phyloP scores from a whole-genome alignment of 164 flowering plant species.

The Chimonanthus praecox region DNA sequence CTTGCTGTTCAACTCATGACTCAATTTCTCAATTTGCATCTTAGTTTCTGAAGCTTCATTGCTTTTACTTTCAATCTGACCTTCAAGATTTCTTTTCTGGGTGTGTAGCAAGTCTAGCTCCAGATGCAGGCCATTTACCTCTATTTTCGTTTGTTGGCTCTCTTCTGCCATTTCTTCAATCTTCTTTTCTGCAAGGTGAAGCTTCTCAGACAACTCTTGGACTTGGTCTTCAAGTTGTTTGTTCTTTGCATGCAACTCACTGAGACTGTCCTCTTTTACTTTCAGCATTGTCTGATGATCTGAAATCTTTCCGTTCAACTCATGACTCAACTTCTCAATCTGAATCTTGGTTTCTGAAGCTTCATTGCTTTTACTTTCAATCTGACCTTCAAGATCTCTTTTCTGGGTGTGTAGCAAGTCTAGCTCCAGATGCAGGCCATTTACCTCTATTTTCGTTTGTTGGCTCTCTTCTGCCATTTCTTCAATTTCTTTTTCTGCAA shows the following conservation, averaged over 20 bases:
- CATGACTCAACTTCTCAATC: neutral
- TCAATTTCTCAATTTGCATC: conserved; percentile 9
- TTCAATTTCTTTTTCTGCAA: neutral
- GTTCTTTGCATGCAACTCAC: neutral
- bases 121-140: conserved; percentile 24
- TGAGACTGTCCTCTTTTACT: conserved; percentile 6
- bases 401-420: conserved; percentile 27
- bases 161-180: conserved; percentile 26
- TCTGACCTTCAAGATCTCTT: conserved; percentile 23
- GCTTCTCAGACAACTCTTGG: conserved; percentile 11
- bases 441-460: conserved; percentile 3
- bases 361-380: conserved; percentile 32
- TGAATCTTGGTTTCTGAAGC: neutral
- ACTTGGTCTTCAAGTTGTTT: neutral
- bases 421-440: conserved; percentile 26
- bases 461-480: neutral
- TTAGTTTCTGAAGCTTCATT: conserved; percentile 5
- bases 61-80: conserved; percentile 21
- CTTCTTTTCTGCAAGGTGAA: conserved; percentile 26
- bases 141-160: conserved; percentile 1
- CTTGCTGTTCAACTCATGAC: neutral
- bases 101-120: conserved; percentile 25
- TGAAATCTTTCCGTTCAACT: conserved; percentile 5
- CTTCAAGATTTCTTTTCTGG: conserved; percentile 30
- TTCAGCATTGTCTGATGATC: neutral